These are phyloP conservation scores for Hymenoscyphus occultus DNA, from an alignment of 2,329 filamentous ascomycete species.

Conservation along the genomic window DNA sequence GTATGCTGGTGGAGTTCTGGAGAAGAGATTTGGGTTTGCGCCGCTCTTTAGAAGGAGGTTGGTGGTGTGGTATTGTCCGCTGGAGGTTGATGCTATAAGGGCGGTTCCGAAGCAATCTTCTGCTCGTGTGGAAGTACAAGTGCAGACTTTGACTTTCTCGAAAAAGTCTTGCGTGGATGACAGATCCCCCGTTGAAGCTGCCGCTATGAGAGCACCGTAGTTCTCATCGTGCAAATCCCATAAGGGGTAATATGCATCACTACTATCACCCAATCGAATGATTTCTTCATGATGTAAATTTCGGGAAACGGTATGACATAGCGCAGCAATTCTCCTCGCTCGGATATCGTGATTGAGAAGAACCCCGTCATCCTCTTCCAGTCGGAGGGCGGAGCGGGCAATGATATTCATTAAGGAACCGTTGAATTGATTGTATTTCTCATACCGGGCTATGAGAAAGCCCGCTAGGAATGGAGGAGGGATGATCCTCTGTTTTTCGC, in stretches of 20 bases:
- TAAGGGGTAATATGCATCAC: not conserved
- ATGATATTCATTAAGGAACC: slow-evolving; percentile 6
- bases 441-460: not conserved
- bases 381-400: not conserved
- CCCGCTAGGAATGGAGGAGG: not conserved
- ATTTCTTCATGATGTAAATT: not conserved
- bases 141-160: not conserved
- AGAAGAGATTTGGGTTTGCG: not conserved
- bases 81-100: not conserved
- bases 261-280: not conserved
- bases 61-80: not conserved
- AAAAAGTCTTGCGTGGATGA: not conserved
- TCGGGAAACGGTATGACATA: not conserved
- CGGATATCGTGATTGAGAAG: not conserved
- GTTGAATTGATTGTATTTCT: not conserved
- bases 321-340: not conserved
- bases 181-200: not conserved
- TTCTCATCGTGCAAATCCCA: slow-evolving; percentile 1
- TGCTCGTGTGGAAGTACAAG: not conserved
- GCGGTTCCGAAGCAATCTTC: not conserved
- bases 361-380: slow-evolving; percentile 3
- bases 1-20: not conserved
- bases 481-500: not conserved
- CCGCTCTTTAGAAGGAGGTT: not conserved
- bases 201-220: not conserved